Evolutionary conservation across 225 moss, liverwort and hornwort genomes (phyloP), one percentile per base, ranked within the genome.

Genomic region (Rhytidiadelphus loreus): DNA sequence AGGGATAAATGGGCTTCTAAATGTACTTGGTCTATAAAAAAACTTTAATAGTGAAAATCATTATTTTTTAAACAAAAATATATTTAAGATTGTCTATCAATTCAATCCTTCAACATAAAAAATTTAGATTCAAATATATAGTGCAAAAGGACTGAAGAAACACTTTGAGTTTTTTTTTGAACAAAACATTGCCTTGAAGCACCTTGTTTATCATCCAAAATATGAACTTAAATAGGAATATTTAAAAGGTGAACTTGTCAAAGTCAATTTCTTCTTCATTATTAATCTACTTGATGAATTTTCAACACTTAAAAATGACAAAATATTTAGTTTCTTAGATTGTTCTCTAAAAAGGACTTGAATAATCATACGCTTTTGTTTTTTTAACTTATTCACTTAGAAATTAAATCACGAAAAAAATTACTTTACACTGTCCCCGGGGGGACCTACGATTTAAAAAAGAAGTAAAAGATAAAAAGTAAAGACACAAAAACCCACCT

Each of bases 291-390:
- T 75, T 30, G 8, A 4, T 75, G 21, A 20, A 50, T 32, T 21
- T 50, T 33, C 20, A 50, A 48, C 8, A 50, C 1, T 4, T 50
- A 7, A 19, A 46, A 50, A 19, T 73, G 30, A 12, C 6, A 7
- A 74, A 48, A 30, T 18, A 11, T 11, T 46, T 18, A 46, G 0
- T 74, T 48, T 48, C 2, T 32, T 48, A 0, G 7, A 48, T 74
- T 32, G 0, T 48, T 48, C 1, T 11, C 18, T 29, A 1, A 6
- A 44, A 30, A 46, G 6, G 9, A 2, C 20, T 0, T 11, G 1
- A 32, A 12, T 48, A 32, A 7, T 73, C 4, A 30, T 11, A 46
- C 7, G 6, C 11, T 46, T 44, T 28, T 16, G 3, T 63, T 9
- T 7, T 28, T 26, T 8, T 28, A 26, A 71, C 43, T 71, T 71